Conservation (phyloP, 805 yeast species). For the Candida pini region DNA sequence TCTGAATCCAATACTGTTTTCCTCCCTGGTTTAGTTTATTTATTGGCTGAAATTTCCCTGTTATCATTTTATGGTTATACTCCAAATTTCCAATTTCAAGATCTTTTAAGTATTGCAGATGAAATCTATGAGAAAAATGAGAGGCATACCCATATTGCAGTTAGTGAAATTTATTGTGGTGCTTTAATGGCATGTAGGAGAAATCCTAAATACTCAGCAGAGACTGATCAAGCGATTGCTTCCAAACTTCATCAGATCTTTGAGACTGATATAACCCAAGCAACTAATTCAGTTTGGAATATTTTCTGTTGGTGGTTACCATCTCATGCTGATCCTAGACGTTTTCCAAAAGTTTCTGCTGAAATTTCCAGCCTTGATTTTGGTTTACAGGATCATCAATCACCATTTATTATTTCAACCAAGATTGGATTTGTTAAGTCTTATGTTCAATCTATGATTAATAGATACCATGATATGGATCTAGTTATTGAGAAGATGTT, state of each 20-base stretch:
- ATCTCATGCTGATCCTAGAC: conserved; percentile 57
- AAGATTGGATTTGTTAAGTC: conserved; percentile 51
- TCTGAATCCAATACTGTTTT: conserved; percentile 65
- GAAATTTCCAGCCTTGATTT: conserved; percentile 42
- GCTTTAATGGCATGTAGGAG: conserved; percentile 46
- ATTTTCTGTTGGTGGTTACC: conserved; percentile 73
- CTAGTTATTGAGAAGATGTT: conserved; percentile 39
- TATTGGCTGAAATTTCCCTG: conserved; percentile 45
- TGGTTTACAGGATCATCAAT: conserved; percentile 41
- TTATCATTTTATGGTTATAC: conserved; percentile 42
- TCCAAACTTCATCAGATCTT: conserved; percentile 42
- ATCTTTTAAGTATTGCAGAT: conserved; percentile 45
- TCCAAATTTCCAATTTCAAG: conserved; percentile 40
- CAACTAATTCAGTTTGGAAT: conserved; percentile 68
- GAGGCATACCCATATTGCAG: conserved; percentile 68
- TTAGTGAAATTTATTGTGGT: conserved; percentile 67
- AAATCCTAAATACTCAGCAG: conserved; percentile 23
- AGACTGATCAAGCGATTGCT: conserved; percentile 43
- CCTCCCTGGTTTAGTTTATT: conserved; percentile 57
- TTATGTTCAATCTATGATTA: conserved; percentile 20
- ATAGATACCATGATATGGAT: conserved; percentile 45
- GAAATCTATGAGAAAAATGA: conserved; percentile 58
- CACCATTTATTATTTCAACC: conserved; percentile 62
- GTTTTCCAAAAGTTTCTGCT: conserved; percentile 49
- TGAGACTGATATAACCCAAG: conserved; percentile 61